Evolutionary conservation across 2,329 filamentous ascomycete genomes (phyloP).

Genomic region (Aspergillus pseudonomiae): DNA sequence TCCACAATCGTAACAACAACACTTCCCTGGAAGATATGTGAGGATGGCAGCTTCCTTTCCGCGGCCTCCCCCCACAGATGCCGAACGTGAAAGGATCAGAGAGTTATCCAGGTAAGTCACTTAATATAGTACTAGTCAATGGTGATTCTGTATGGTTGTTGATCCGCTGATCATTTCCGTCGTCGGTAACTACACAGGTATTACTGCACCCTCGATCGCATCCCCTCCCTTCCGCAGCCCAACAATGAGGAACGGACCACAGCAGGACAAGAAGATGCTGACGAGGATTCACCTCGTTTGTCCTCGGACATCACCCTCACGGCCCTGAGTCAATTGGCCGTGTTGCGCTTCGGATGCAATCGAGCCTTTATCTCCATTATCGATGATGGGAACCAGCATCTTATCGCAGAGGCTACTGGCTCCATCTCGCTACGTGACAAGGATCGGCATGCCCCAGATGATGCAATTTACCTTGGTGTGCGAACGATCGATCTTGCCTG

Average conservation of each 20-base stretch:
- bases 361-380: slow-evolving; percentile 54
- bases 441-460: slow-evolving; percentile 28
- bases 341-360: slow-evolving; percentile 46
- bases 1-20: background rate
- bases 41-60: slow-evolving; percentile 16
- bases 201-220: slow-evolving; percentile 18
- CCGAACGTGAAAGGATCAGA: slow-evolving; percentile 21
- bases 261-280: background rate
- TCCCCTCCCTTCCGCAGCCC: slow-evolving; percentile 4
- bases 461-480: slow-evolving; percentile 38
- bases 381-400: slow-evolving; percentile 48
- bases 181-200: slow-evolving; percentile 10
- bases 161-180: background rate
- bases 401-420: slow-evolving; percentile 55
- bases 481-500: slow-evolving; percentile 32
- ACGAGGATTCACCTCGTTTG: background rate
- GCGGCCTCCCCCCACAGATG: slow-evolving; percentile 10
- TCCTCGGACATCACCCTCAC: slow-evolving; percentile 42
- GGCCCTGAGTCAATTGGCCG: slow-evolving; percentile 54
- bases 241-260: background rate
- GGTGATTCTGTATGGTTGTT: background rate
- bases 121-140: background rate
- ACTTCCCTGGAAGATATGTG: background rate
- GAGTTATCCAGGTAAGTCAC: slow-evolving; percentile 20
- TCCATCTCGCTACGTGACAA: slow-evolving; percentile 42